Evolutionary conservation across 1,284 basidiomycete genomes (phyloP), one percentile per base, ranked within the genome.

Genomic region (Sphaerobolus stellatus): DNA sequence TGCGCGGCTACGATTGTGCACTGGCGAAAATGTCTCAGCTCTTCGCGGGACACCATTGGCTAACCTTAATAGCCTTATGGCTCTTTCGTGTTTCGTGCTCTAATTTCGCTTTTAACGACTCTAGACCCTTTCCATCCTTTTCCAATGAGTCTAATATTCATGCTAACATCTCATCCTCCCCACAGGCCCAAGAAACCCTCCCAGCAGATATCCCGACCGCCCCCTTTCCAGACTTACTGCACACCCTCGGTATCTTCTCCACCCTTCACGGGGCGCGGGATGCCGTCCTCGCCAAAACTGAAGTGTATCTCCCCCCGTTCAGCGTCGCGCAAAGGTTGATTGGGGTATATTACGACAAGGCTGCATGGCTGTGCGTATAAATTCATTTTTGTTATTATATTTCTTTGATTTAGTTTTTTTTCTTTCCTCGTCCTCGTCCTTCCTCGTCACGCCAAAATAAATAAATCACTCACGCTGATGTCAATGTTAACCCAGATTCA

Each of bases 241-340:
- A 50, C 27, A 25, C 48, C 4, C 33, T 50, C 9, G 48, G 48
- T 5, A 50, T 50, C 28, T 50, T 50, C 40, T 50, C 48, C 13
- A 50, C 18, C 25, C 48, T 50, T 18, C 30, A n/a, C 25, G 48
- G 40, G 11, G 36, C 30, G 18, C 27, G 16, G 33, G 34, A 50
- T 22, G 14, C 13, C 14, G 48, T 50, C 14, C 36, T 50, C 20
- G 34, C 36, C 11, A 25, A 24, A 2, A n/a, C 40, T 3, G 25
- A 40, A 27, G 28, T 38, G 24, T 50, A 38, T 29, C 48, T 50
- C 25, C 48, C 48, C 18, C 14, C 31, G 4, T 4, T 5, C 8
- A 13, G 13, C 16, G 16, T 50, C 7, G 48, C 48, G 4, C 25
- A 9, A 7, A 2, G 22, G 25, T 36, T 50, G 25, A 25, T 28